Percentiles rank a stretch among this genome's conserved stretches.
Evolutionary conservation across 306 rosid genomes (phyloP).

Genomic region (Gastrolobium villosum): DNA sequence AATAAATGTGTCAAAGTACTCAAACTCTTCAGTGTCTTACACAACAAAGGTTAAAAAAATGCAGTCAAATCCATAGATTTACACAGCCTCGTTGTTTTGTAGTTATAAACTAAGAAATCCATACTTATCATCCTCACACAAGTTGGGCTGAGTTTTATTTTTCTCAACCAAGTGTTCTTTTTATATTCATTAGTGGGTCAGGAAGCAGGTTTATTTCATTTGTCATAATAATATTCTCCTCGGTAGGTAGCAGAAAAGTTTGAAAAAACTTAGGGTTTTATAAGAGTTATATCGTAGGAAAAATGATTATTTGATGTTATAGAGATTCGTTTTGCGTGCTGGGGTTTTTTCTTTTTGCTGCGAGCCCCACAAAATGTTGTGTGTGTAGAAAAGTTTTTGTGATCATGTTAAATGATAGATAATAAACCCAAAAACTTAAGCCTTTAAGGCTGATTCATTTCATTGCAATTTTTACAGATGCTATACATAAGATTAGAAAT

Average conservation of each 20-base stretch:
- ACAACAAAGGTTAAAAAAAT: not conserved
- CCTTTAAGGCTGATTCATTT: conserved; percentile 16
- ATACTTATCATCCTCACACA: not conserved
- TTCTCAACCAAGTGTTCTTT: not conserved
- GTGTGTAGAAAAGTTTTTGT: no score
- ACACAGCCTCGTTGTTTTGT: not conserved
- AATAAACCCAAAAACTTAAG: conserved; percentile 1
- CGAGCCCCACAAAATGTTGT: no score
- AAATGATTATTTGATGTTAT: no score
- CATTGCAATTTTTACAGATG: not conserved
- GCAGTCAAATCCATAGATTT: not conserved
- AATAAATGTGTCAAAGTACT: conserved; percentile 54
- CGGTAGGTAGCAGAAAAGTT: conserved; percentile 42
- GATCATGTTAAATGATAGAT: no score
- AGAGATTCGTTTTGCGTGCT: no score
- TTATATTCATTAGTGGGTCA: conserved; percentile 26
- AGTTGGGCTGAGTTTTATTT: conserved; percentile 13
- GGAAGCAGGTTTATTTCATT: not conserved
- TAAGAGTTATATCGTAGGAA: no score
- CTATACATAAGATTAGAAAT: not conserved
- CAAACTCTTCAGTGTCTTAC: conserved; percentile 60
- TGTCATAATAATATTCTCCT: not conserved
- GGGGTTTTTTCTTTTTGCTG: no score
- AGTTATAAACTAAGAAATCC: conserved; percentile 13
- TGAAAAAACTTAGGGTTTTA: conserved; percentile 39